Base-by-base conservation (phyloP, 495 filamentous ascomycete genomes). In the Thozetella sp. region DNA sequence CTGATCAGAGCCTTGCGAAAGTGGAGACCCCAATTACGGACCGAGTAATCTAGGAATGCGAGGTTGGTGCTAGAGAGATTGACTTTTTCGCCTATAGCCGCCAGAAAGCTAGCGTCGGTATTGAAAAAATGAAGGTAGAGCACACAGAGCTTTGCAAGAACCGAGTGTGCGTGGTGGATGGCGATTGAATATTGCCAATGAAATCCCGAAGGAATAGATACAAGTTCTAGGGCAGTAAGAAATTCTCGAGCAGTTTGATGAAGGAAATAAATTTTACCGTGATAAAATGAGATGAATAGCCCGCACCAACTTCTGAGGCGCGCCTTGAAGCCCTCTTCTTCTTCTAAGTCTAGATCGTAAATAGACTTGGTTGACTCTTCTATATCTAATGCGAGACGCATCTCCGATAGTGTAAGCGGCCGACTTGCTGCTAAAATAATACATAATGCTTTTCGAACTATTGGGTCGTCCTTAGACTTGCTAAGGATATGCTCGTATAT, bases 171-270 rank as follows among this genome's bases (percentile, higher is more conserved):
- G 20, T 48, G 6, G n/a, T 20, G 43, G 43, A 20, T 48, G 3
- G n/a, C 20, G 43, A 48, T 48, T 10, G 43, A 20, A 19, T 20
- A n/a, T 15, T 20, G 43, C 43, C 43, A 48, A 20, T 11, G n/a
- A 13, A 48, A n/a, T 20, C 20, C 43, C 11, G 43, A 10, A 4
- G 43, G n/a, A 48, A 19, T n/a, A 11, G 4, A 4, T 48, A n/a
- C 43, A 48, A n/a, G n/a, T n/a, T 13, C 43, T 10, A 48, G 9
- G 43, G 20, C 3, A 48, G n/a, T n/a, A 4, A 72, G 60, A 54
- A 70, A 72, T 37, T 72, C 69, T 25, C 65, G 55, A 11, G 63
- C 69, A 3, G 69, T 72, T 37, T 72, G 67, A 51, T 70, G 69
- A 22, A 72, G 45, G 10, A 72, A 65, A 48, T 72, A 64, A 17